Evolutionary conservation across 441 rosid species (phyloP).

Genomic region (Melastoma candidum): DNA sequence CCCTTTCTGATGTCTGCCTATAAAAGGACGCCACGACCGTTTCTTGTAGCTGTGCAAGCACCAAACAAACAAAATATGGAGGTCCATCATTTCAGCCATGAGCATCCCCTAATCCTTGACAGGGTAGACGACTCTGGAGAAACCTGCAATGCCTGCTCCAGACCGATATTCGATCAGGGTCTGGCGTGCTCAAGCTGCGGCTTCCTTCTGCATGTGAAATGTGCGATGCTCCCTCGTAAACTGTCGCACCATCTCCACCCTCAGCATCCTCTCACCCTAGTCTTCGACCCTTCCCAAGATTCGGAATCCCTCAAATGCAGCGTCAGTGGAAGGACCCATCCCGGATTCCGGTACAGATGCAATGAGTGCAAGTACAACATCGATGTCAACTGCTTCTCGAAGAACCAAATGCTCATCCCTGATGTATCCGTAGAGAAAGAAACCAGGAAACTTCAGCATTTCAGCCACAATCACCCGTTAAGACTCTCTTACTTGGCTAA

Average conservation of each 20-base stretch:
- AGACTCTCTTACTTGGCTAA: not conserved
- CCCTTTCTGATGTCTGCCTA: no score
- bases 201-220: slow-evolving; percentile 13
- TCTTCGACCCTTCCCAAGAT: not conserved
- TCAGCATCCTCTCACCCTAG: slow-evolving; percentile 8
- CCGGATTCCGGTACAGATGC: slow-evolving; percentile 7
- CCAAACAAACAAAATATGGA: not conserved
- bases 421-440: not conserved
- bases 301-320: slow-evolving; percentile 4
- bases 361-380: slow-evolving; percentile 6
- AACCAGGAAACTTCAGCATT: slow-evolving; percentile 3
- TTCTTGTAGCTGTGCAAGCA: no score
- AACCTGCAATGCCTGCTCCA: slow-evolving; percentile 6
- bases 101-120: slow-evolving; percentile 9
- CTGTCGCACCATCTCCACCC: slow-evolving; percentile 9
- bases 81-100: slow-evolving; percentile 7
- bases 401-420: not conserved
- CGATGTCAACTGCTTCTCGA: slow-evolving; percentile 10
- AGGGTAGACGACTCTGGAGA: not conserved
- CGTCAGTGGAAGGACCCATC: slow-evolving; percentile 3
- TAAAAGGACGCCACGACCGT: no score
- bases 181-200: slow-evolving; percentile 7
- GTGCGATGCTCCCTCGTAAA: slow-evolving; percentile 7
- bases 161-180: slow-evolving; percentile 2
- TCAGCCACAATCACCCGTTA: slow-evolving; percentile 4